Percentiles rank a stretch among this genome's conserved stretches.
phyloP scores from a whole-genome alignment of 345 rosid species.

The Litchi chinensis region DNA sequence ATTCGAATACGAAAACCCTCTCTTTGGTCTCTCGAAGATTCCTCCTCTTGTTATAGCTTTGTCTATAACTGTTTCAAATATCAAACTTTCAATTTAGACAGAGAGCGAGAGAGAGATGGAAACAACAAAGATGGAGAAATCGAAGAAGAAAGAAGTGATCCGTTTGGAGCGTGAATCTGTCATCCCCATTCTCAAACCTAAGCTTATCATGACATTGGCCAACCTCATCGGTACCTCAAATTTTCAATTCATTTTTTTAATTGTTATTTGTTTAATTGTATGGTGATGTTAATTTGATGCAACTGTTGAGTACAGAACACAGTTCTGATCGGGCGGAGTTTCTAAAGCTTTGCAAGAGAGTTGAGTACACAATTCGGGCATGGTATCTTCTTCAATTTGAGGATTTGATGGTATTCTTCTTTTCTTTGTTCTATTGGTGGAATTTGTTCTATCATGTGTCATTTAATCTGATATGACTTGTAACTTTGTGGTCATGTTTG shows the following conservation, averaged over 20 bases:
- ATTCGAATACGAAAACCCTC: background rate
- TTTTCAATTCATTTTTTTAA: background rate
- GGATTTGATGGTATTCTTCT: constrained; percentile 75
- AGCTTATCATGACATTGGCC: constrained; percentile 91
- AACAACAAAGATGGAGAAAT: constrained; percentile 15
- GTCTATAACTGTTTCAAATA: background rate
- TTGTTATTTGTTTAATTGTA: background rate
- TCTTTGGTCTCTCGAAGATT: constrained; percentile 23
- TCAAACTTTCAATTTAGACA: background rate
- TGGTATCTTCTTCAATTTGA: constrained; percentile 96
- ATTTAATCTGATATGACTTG: background rate
- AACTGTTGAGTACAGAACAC: constrained; percentile 53
- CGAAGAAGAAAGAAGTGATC: constrained; percentile 64
- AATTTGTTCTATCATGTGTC: background rate
- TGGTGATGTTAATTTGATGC: background rate
- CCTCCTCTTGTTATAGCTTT: constrained; percentile 12
- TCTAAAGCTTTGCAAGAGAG: constrained; percentile 87
- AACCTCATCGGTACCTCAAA: constrained; percentile 69
- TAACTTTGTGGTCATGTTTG: constrained; percentile 6
- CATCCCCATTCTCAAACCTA: constrained; percentile 87
- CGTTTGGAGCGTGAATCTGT: constrained; percentile 91
- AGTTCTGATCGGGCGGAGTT: constrained; percentile 73
- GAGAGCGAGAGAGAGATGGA: constrained; percentile 9
- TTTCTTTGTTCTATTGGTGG: background rate
- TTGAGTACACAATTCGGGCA: constrained; percentile 93